These are phyloP conservation scores for Aspergillus niger DNA, from an alignment of 2,329 filamentous ascomycete genomes.

Conservation along the genomic window DNA sequence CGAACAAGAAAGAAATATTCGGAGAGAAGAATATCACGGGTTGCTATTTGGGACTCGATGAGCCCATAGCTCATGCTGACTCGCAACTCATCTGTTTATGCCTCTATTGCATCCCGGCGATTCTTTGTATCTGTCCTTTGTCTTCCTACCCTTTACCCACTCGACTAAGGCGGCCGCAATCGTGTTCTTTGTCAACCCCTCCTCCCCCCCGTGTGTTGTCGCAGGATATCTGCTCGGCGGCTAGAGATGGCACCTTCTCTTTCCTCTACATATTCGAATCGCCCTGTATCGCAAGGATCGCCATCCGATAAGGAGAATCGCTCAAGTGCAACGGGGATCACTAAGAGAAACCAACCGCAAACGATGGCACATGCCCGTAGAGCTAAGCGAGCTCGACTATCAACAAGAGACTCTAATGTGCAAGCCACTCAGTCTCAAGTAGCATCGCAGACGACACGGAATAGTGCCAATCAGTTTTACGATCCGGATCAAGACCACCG, in stretches of 20 bases:
- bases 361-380: slow-evolving; percentile 39
- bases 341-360: slow-evolving; percentile 47
- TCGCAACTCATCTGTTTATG: not conserved
- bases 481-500: slow-evolving; percentile 81
- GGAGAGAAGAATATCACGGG: not conserved
- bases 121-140: not conserved
- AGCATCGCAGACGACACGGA: slow-evolving; percentile 28
- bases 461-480: slow-evolving; percentile 59
- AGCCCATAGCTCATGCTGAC: not conserved
- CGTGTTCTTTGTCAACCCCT: slow-evolving; percentile 11
- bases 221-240: slow-evolving; percentile 16
- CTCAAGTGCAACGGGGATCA: slow-evolving; percentile 23
- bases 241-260: slow-evolving; percentile 32
- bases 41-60: not conserved
- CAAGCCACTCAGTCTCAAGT: slow-evolving; percentile 30
- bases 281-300: slow-evolving; percentile 37
- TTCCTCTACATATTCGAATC: slow-evolving; percentile 19
- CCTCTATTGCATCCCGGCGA: not conserved
- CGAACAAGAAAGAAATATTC: not conserved
- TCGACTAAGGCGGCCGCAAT: slow-evolving; percentile 7
- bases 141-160: not conserved
- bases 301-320: slow-evolving; percentile 56
- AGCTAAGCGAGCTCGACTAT: slow-evolving; percentile 47
- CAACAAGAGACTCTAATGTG: slow-evolving; percentile 33
- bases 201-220: slow-evolving; percentile 15